These are phyloP conservation scores for Podospora conica DNA, from an alignment of 495 filamentous ascomycete species.

Conservation along the genomic window DNA sequence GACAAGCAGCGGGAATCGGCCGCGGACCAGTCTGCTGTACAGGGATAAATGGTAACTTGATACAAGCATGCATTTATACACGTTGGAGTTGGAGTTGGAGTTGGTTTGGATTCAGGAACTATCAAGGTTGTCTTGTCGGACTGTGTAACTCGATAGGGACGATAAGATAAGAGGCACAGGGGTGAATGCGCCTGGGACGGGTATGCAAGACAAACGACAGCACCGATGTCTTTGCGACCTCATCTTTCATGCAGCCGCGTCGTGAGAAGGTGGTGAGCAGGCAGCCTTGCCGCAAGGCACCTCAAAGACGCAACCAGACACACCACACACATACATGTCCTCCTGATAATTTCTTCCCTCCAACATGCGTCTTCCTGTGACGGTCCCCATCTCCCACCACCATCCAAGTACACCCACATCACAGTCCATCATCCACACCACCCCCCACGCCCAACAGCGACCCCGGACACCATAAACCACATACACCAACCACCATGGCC, in stretches of 20 bases:
- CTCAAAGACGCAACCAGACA: background rate
- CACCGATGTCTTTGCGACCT: background rate
- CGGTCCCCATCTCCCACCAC: background rate
- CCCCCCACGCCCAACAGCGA: background rate
- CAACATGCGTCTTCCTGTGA: background rate
- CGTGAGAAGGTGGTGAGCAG: background rate
- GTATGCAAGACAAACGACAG: background rate
- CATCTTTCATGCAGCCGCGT: background rate
- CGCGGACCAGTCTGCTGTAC: conserved; percentile 5
- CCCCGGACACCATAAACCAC: background rate
- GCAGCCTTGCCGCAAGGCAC: background rate
- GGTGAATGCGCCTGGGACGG: background rate
- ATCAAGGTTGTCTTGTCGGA: no score
- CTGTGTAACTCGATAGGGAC: no score
- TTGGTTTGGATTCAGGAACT: no score
- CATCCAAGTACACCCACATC: background rate
- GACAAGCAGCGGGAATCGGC: conserved; percentile 18
- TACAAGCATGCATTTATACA: background rate
- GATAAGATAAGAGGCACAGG: background rate
- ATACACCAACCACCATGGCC: conserved; percentile 14
- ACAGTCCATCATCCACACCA: background rate
- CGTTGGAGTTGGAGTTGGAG: background rate
- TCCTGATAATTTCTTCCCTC: background rate
- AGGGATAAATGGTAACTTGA: background rate
- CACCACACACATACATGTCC: background rate